Evolutionary conservation across 306 rosid genomes (phyloP), one percentile per base, ranked within the genome.

Genomic region (Prunus fruticosa): DNA sequence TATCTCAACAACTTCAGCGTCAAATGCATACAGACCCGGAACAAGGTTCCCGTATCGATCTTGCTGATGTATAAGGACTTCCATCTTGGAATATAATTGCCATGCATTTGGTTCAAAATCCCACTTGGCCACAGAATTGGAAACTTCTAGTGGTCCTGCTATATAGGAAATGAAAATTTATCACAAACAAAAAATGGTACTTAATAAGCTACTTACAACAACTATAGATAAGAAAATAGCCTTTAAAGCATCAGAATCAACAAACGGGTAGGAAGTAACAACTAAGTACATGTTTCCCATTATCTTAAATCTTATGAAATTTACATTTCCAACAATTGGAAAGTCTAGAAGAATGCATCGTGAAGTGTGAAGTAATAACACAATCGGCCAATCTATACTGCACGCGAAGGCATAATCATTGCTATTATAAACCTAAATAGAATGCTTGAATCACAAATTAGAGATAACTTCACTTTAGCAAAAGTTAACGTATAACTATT

Each of bases 41-140:
- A 89, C 95, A 38, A 88, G 83, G 78, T 91, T 93, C 41, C 89
- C 91, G 41, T 81, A 87, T 22, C 83, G 85, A 80, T 93, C 98
- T 68, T 84, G 82, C 82, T 91, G 98, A 72, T 89, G 85, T 79
- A 93, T 72, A 71, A 85, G 80, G 22, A 91, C 82, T 81, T 89
- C 95, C 93, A 91, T 91, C 89, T 89, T 85, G 46, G 98, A 93
- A 68, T 78, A 85, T 76, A 93, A 65, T 69, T 93, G 97, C 97
- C 98, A 93, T 38, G 95, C 93, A 79, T 78, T 88, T 62, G 94
- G 87, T 75, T 91, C 90, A 38, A 82, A 81, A 70, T 82, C 85
- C 95, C 95, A 93, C 68, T 76, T 85, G 14, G 83, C 88, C 51
- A 82, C 67, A 73, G 89, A 90, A 71, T 82, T 89, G 67, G 97